These are phyloP conservation scores for Pelargonium australe DNA, from an alignment of 441 rosid species.

Conservation along the genomic window DNA sequence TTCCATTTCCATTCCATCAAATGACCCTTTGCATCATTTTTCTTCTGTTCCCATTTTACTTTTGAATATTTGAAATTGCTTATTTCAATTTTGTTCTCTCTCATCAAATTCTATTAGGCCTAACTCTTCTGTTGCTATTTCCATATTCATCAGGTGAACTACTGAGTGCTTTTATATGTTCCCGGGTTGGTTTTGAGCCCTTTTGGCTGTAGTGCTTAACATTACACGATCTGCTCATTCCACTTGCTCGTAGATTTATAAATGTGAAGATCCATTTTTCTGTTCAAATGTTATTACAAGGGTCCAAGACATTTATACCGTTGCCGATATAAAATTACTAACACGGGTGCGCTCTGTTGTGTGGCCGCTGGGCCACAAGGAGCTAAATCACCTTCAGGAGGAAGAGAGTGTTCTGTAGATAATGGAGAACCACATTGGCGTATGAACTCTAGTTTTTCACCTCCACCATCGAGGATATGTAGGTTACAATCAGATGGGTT, in stretches of 20 bases:
- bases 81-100: no score
- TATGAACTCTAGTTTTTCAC: constrained; percentile 78
- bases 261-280: constrained; percentile 19
- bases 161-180: background rate
- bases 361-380: constrained; percentile 93
- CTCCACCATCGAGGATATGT: constrained; percentile 52
- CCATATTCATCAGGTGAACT: no score
- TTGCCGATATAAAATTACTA: constrained; percentile 49
- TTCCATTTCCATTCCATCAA: no score
- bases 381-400: constrained; percentile 42
- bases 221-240: constrained; percentile 8
- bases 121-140: no score
- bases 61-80: no score
- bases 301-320: constrained; percentile 19
- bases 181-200: background rate
- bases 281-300: constrained; percentile 15
- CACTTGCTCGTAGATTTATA: constrained; percentile 13
- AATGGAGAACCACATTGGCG: constrained; percentile 60
- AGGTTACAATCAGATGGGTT: constrained; percentile 46
- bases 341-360: constrained; percentile 94
- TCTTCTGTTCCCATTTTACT: no score
- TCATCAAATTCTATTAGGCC: no score
- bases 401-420: constrained; percentile 36
- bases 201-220: constrained; percentile 4
- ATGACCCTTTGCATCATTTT: no score